Conservation (phyloP, 1,284 basidiomycete genomes). For the Trametes hirsuta region DNA sequence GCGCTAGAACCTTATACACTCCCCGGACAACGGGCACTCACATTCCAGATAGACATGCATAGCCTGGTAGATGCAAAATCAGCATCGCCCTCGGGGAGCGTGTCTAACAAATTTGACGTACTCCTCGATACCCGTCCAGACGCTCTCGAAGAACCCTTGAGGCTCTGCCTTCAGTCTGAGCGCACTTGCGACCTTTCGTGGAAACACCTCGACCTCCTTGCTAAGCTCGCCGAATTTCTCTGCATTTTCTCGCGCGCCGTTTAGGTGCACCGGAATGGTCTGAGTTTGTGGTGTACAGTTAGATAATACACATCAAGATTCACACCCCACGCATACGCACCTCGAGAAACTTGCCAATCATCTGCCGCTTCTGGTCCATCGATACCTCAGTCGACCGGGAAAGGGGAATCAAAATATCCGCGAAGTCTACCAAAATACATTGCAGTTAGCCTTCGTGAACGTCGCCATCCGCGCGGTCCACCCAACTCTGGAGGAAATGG, state of each 20-base stretch:
- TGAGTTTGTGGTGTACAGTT: slow-evolving; percentile 1
- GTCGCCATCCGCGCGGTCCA: not conserved
- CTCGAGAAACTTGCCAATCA: slow-evolving; percentile 38
- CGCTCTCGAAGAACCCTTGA: slow-evolving; percentile 25
- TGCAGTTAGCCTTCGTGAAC: not conserved
- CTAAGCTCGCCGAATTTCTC: slow-evolving; percentile 31
- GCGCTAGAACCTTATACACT: not conserved
- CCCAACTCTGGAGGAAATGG: slow-evolving; percentile 32
- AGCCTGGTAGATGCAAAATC: slow-evolving; percentile 17
- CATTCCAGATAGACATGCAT: slow-evolving; percentile 36
- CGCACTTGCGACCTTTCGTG: slow-evolving; percentile 34
- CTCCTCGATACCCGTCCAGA: slow-evolving; percentile 36
- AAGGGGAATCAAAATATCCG: slow-evolving; percentile 32
- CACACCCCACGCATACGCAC: slow-evolving; percentile 6
- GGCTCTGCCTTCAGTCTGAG: slow-evolving; percentile 33
- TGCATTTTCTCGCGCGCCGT: slow-evolving; percentile 27
- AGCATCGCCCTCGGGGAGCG: not conserved
- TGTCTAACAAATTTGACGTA: slow-evolving; percentile 9
- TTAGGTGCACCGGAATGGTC: slow-evolving; percentile 34
- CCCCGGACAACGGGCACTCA: slow-evolving; percentile 9
- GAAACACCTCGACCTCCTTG: slow-evolving; percentile 35
- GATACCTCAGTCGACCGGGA: slow-evolving; percentile 30
- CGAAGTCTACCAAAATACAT: slow-evolving; percentile 26
- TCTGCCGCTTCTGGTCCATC: slow-evolving; percentile 32
- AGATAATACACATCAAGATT: not conserved